Conservation (phyloP, 495 filamentous ascomycete species). For the Baudoinia panamericana region DNA sequence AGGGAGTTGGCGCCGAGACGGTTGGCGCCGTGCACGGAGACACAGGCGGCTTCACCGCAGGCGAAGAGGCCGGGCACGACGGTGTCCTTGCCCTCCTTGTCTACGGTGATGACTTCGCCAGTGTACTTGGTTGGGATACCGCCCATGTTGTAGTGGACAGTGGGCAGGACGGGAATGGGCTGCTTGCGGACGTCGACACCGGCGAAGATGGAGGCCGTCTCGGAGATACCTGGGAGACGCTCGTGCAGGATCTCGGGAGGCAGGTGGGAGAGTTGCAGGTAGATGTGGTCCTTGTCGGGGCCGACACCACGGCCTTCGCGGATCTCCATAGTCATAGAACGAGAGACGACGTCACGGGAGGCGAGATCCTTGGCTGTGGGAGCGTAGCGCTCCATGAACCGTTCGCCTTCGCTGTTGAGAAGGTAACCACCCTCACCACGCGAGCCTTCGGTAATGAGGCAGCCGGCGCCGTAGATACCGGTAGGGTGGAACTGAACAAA, state of each 20-base stretch:
- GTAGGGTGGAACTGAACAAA: slow-evolving; percentile 99
- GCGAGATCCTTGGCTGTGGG: slow-evolving; percentile 96
- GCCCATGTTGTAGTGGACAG: slow-evolving; percentile 99
- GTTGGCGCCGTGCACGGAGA: slow-evolving; percentile 98
- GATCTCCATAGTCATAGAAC: slow-evolving; percentile 97
- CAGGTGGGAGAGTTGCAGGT: slow-evolving; percentile 89
- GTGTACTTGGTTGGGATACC: slow-evolving; percentile 97
- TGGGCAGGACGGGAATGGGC: slow-evolving; percentile 93
- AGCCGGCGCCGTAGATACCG: slow-evolving; percentile 97
- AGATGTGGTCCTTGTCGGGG: slow-evolving; percentile 93
- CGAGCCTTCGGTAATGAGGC: slow-evolving; percentile 94
- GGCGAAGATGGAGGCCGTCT: slow-evolving; percentile 93
- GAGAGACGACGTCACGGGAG: slow-evolving; percentile 86
- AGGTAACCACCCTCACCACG: slow-evolving; percentile 97
- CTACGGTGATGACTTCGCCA: slow-evolving; percentile 82
- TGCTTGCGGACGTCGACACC: slow-evolving; percentile 95
- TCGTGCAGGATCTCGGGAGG: slow-evolving; percentile 84
- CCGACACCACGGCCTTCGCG: slow-evolving; percentile 93
- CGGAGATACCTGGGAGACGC: slow-evolving; percentile 94
- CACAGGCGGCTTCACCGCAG: slow-evolving; percentile 92
- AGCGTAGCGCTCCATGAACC: slow-evolving; percentile 98
- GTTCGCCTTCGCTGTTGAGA: slow-evolving; percentile 89
- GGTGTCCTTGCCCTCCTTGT: slow-evolving; percentile 71
- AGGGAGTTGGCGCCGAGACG: slow-evolving; percentile 95
- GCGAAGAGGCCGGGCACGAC: slow-evolving; percentile 91